Conservation (phyloP, 2,329 filamentous ascomycete species). For the Monilinia fructigena region DNA sequence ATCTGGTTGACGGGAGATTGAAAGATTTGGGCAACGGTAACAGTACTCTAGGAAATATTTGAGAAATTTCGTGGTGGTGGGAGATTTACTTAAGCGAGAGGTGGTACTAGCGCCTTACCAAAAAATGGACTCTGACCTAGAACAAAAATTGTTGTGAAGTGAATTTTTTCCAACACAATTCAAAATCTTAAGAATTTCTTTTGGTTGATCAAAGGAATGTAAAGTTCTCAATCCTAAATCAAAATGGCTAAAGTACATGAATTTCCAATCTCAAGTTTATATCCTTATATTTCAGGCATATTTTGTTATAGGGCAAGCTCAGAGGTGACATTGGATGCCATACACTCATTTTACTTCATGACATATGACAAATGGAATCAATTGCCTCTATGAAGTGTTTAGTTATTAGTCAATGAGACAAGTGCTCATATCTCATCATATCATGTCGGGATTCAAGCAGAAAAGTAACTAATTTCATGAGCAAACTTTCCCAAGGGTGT, state of each 20-base stretch:
- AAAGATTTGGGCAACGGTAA: conserved; percentile 20
- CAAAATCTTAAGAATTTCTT: neutral
- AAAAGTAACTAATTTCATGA: neutral
- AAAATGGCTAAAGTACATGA: neutral
- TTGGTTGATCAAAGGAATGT: neutral
- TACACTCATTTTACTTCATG: neutral
- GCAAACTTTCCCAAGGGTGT: neutral
- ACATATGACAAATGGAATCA: neutral
- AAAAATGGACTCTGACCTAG: conserved; percentile 14
- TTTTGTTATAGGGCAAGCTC: conserved; percentile 4
- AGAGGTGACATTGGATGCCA: conserved; percentile 1
- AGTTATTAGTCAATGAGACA: neutral
- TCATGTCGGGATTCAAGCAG: neutral
- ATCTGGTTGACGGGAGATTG: conserved; percentile 29
- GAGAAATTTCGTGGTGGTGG: conserved; percentile 23
- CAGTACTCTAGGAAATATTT: conserved; percentile 20
- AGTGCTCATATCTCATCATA: neutral
- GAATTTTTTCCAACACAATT: conserved; percentile 1
- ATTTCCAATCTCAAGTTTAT: neutral
- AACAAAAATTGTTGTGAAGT: neutral
- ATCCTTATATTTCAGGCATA: conserved; percentile 19
- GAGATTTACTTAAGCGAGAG: conserved; percentile 24
- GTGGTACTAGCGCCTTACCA: conserved; percentile 18
- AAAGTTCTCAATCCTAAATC: neutral
- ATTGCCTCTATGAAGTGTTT: neutral